Evolutionary conservation across 208 protist genomes (phyloP).

Genomic region (Wallacemonas sp.): DNA sequence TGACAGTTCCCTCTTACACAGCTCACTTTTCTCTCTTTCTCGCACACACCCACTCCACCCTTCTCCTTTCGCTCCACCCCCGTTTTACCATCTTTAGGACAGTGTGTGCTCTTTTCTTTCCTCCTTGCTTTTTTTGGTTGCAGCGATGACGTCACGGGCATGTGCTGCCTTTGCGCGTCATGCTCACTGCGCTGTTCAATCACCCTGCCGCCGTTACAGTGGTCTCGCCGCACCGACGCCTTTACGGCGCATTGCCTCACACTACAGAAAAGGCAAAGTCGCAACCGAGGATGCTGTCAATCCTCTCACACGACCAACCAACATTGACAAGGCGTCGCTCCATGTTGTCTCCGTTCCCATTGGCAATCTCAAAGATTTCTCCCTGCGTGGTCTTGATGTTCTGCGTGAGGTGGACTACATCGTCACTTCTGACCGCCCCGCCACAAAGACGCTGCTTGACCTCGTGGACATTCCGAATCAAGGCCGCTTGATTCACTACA

Average conservation of each 20-base stretch:
- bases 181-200: too few relatives aligned
- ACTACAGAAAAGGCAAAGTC: slow-evolving; percentile 57
- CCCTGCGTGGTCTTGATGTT: slow-evolving; percentile 79
- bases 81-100: neutral
- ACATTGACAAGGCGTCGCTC: slow-evolving; percentile 71
- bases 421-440: slow-evolving; percentile 75
- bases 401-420: slow-evolving; percentile 90
- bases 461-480: slow-evolving; percentile 77
- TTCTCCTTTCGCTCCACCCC: too few relatives aligned
- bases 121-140: neutral
- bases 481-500: slow-evolving; percentile 89
- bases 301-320: slow-evolving; percentile 76
- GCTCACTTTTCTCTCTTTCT: too few relatives aligned
- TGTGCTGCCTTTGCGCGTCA: too few relatives aligned
- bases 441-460: slow-evolving; percentile 83
- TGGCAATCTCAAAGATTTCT: slow-evolving; percentile 92
- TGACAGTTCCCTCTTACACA: too few relatives aligned
- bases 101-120: neutral
- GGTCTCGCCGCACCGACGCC: slow-evolving; percentile 1
- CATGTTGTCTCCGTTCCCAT: slow-evolving; percentile 92
- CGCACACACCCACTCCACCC: too few relatives aligned
- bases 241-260: slow-evolving; percentile 28
- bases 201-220: neutral
- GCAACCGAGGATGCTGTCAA: slow-evolving; percentile 73
- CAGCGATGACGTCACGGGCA: too few relatives aligned